Base-by-base conservation (phyloP, 768 basidiomycete genomes). In the Amanita molliuscula region DNA sequence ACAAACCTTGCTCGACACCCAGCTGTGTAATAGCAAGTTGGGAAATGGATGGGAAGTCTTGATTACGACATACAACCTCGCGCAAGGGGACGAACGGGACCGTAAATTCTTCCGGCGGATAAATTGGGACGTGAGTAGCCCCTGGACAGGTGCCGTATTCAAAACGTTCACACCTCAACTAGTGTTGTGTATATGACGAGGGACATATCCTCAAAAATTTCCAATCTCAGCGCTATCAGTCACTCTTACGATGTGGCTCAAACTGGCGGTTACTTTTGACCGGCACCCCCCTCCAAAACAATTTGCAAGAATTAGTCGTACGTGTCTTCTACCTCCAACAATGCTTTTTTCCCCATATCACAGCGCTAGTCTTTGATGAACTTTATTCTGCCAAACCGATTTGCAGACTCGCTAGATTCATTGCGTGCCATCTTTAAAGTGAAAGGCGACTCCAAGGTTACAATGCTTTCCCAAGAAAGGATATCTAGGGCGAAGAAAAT, bases 151-250 rank as follows among this genome's bases (percentile, higher is more conserved):
- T 33, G 41, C 47, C 18, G 33, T 47, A n/a, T n/a, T 1, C 33
- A 10, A 10, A 10, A 40, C 23, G 9, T n/a, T 55, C 38, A 51
- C 56, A 47, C 20, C 23, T 16, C 43, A 42, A 34, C 16, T 57
- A 98, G 95, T 86, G 82, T 28, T 92, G 89, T 57, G 82, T 98
- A 43, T 98, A 88, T 58, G 96, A 99, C 60, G 96, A 99, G 65
- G 96, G 96, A 1, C 96, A 99, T 62, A 82, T 93, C 46, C 72
- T 99, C 54, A 99, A 99, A 71, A 99, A 97, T 61, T 94, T 89
- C 65, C 87, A 94, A 56, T 95, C 92, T n/a, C 91, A 96, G 59
- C 86, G 94, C 18, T 98, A 99, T 63, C 83, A 88, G 61, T 79
- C 89, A 8, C 67, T 99, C 11, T 71, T 98, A 57, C 84, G 82